phyloP scores from a whole-genome alignment of 768 basidiomycete species.

The Ramaria sp. region DNA sequence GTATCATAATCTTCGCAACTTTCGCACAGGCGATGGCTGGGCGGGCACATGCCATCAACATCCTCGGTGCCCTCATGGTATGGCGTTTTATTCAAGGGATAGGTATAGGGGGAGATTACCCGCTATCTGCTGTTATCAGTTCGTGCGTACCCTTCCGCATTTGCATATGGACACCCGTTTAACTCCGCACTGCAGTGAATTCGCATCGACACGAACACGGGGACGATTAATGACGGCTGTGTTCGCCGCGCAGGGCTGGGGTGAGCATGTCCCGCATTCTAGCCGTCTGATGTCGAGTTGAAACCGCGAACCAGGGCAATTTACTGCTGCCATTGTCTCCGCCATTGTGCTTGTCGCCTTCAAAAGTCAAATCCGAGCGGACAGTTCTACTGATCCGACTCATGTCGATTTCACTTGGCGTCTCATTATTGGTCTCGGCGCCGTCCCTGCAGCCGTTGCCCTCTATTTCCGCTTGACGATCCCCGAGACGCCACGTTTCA shows the following conservation, averaged over 20 bases:
- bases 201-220: slow-evolving; percentile 63
- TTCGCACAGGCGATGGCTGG: slow-evolving; percentile 75
- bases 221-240: slow-evolving; percentile 87
- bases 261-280: slow-evolving; percentile 30
- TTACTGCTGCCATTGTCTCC: slow-evolving; percentile 58
- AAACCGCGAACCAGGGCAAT: slow-evolving; percentile 4
- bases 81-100: slow-evolving; percentile 82
- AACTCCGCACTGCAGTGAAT: slow-evolving; percentile 34
- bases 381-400: slow-evolving; percentile 23
- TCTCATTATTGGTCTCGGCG: slow-evolving; percentile 79
- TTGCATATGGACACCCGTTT: slow-evolving; percentile 1
- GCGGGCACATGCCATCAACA: slow-evolving; percentile 48
- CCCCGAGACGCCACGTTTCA: slow-evolving; percentile 84
- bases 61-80: slow-evolving; percentile 67
- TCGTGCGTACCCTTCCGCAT: slow-evolving; percentile 23
- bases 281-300: background rate
- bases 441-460: slow-evolving; percentile 68
- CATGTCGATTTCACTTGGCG: slow-evolving; percentile 78
- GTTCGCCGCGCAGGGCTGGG: slow-evolving; percentile 82
- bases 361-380: slow-evolving; percentile 46
- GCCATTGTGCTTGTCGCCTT: slow-evolving; percentile 55
- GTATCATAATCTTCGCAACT: slow-evolving; percentile 73
- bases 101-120: slow-evolving; percentile 87
- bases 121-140: slow-evolving; percentile 74
- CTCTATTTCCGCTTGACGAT: slow-evolving; percentile 91